Base-by-base conservation (phyloP, 148 eudicot genomes). In the Hydrangea macrophylla region DNA sequence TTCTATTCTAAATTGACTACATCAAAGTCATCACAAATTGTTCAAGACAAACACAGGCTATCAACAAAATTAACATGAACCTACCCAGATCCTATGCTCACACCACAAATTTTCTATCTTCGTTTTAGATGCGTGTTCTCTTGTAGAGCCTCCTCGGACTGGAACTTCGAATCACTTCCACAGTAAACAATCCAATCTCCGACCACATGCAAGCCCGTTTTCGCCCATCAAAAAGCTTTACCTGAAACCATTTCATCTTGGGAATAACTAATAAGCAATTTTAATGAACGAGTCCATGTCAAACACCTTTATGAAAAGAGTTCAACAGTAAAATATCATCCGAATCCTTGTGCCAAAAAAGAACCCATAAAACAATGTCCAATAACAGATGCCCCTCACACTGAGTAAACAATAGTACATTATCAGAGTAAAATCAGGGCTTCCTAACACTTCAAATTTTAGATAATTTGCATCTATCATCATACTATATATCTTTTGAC, bases 401-500 rank as follows among this genome's bases (percentile, higher is more conserved):
- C 11, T 27, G 10, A 53, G 51, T 64, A 3, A 2, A 64, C 45
- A 32, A 45, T 20, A 48, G 5, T 1, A 48, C 1, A 48, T 2
- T 48, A 22, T n/a, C 55, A 45, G 6, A 62, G 20, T 18, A 26
- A 39, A 0, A 64, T 10, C 31, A 44, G 1, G n/a, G 51, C 30
- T 13, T 35, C 12, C 8, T 31, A 27, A 28, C 55, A 64, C 28
- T 18, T 64, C 67, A 9, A 9, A 44, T 64, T 44, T 0, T 45
- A 44, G 31, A 36, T 62, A 11, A 1, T 30, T n/a, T 1, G 7
- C 35, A 28, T 50, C n/a, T 20, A 48, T 44, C 4, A 35, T 39
- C 3, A 23, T 37, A 6, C 57, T n/a, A 45, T 69, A 23, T 5
- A 9, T 63, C 48, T 22, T 15, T 75, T n/a, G n/a, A 80, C 83